Evolutionary conservation across 192 early-diverging fungal species (phyloP).

Genomic region (Lunasporangiospora selenospora): DNA sequence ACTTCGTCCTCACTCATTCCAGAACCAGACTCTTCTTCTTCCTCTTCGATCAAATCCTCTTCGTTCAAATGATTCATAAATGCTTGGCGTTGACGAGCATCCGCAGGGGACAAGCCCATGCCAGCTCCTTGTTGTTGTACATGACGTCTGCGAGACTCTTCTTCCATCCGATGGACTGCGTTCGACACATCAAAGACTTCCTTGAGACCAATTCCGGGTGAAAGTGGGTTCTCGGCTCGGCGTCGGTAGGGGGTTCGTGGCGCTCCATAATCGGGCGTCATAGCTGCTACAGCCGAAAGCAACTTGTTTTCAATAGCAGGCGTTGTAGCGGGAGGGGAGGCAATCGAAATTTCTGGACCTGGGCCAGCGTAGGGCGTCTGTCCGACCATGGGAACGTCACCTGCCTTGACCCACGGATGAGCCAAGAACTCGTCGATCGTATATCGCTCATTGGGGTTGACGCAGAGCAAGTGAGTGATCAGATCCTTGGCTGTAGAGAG

Average conservation of each 20-base stretch:
- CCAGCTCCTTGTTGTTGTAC: neutral
- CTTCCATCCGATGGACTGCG: conserved; percentile 77
- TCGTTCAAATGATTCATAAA: conserved; percentile 16
- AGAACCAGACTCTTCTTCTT: conserved; percentile 3
- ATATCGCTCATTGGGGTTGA: conserved; percentile 71
- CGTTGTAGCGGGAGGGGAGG: neutral
- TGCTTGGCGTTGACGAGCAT: conserved; percentile 11
- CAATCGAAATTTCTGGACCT: conserved; percentile 1
- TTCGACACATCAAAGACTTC: conserved; percentile 75
- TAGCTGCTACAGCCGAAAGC: conserved; percentile 7
- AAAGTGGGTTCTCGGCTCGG: conserved; percentile 53
- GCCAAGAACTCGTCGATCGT: conserved; percentile 78
- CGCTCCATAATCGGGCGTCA: conserved; percentile 14
- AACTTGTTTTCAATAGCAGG: conserved; percentile 13
- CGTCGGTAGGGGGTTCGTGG: conserved; percentile 23
- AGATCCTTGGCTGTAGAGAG: conserved; percentile 66
- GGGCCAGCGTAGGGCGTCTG: neutral
- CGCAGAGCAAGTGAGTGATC: conserved; percentile 67
- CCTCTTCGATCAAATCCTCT: conserved; percentile 8
- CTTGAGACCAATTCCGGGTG: conserved; percentile 60
- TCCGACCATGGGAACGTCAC: neutral
- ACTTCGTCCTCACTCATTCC: conserved; percentile 17
- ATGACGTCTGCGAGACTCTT: conserved; percentile 46
- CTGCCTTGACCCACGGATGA: conserved; percentile 72
- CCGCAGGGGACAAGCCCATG: neutral